Conservation (phyloP, 139 green algal species). For the Chlamydomonas sp. region DNA sequence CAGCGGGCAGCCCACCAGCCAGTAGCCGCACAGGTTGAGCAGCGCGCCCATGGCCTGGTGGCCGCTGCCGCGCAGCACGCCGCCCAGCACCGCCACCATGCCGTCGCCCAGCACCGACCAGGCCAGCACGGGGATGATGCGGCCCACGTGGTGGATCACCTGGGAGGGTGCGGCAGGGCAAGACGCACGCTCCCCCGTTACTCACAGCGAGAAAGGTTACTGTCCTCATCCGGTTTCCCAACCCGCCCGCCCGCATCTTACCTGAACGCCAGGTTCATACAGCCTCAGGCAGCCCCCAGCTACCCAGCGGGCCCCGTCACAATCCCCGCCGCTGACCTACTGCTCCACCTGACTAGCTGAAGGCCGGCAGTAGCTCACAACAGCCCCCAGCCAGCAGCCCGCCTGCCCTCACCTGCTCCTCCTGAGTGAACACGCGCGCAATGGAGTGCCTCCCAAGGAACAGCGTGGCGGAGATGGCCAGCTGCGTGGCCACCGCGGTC, state of each 20-base stretch:
- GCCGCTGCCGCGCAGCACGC: conserved; percentile 56
- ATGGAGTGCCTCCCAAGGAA: conserved; percentile 28
- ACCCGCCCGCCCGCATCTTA: too few relatives aligned
- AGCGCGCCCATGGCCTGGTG: conserved; percentile 49
- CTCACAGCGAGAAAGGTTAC: too few relatives aligned
- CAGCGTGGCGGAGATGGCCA: conserved; percentile 11
- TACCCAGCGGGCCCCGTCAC: too few relatives aligned
- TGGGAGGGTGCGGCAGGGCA: background rate
- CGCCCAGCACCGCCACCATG: conserved; percentile 59
- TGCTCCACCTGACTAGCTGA: too few relatives aligned
- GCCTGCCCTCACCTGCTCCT: conserved; percentile 32
- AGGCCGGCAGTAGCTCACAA: background rate
- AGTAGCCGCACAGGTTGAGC: conserved; percentile 66
- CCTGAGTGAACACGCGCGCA: conserved; percentile 46
- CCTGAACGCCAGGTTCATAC: too few relatives aligned
- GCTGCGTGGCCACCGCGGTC: background rate
- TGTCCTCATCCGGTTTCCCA: too few relatives aligned
- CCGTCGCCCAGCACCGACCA: conserved; percentile 62
- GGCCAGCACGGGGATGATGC: conserved; percentile 48
- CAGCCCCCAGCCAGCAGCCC: background rate
- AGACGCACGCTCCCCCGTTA: too few relatives aligned
- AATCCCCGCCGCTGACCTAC: too few relatives aligned
- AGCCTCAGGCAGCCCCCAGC: too few relatives aligned
- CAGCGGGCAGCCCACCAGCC: conserved; percentile 66
- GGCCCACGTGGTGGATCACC: background rate